Evolutionary conservation across 495 filamentous ascomycete genomes (phyloP).

Genomic region (Cercophora scortea): DNA sequence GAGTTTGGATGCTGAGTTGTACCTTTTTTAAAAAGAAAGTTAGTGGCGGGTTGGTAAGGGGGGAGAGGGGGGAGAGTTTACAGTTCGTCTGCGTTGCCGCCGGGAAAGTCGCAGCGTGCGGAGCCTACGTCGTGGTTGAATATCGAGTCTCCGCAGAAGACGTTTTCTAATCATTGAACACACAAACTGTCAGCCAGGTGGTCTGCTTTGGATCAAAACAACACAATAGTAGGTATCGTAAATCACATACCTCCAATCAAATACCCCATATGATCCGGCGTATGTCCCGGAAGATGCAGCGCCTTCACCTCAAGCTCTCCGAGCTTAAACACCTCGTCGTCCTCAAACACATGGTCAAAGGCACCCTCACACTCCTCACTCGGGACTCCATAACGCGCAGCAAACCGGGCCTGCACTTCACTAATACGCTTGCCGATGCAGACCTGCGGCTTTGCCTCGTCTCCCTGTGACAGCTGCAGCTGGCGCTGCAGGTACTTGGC

Average conservation of each 20-base stretch:
- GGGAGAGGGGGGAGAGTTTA: slow-evolving; percentile 12
- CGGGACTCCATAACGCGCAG: slow-evolving; percentile 35
- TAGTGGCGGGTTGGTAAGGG: background rate
- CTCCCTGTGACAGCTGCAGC: slow-evolving; percentile 19
- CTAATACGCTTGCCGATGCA: slow-evolving; percentile 49
- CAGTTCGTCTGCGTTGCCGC: slow-evolving; percentile 39
- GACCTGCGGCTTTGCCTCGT: slow-evolving; percentile 21
- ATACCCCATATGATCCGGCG: slow-evolving; percentile 56
- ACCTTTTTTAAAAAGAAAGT: background rate
- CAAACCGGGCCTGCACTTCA: slow-evolving; percentile 44
- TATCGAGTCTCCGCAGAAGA: slow-evolving; percentile 56
- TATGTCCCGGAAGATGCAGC: slow-evolving; percentile 54
- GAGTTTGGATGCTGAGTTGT: slow-evolving; percentile 34
- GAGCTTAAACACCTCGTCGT: slow-evolving; percentile 44
- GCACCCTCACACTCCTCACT: slow-evolving; percentile 30
- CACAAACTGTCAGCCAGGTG: background rate
- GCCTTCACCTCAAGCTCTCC: slow-evolving; percentile 39
- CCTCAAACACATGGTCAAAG: slow-evolving; percentile 47
- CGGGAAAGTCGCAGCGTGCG: slow-evolving; percentile 54
- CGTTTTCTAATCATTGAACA: slow-evolving; percentile 27
- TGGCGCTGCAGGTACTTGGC: slow-evolving; percentile 42
- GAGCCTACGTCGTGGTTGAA: slow-evolving; percentile 53
- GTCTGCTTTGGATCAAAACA: background rate
- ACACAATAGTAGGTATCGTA: background rate
- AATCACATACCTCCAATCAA: slow-evolving; percentile 38